Base-by-base conservation (phyloP, 2,329 filamentous ascomycete species). In the Hymenoscyphus scutula region DNA sequence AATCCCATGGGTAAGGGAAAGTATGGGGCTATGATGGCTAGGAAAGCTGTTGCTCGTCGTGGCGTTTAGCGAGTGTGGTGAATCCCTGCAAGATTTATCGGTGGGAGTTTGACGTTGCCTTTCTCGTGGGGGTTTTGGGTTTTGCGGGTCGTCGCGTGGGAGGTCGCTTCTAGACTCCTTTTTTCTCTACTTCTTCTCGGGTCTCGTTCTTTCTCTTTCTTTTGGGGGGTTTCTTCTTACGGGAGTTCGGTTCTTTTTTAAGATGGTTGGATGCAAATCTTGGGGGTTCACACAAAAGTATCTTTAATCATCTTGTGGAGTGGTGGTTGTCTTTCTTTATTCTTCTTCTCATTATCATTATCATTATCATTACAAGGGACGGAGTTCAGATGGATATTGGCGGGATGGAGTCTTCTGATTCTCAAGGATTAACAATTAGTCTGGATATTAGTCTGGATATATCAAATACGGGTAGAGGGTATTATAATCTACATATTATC, bases 1-100 rank as follows among this genome's bases (percentile, higher is more conserved):
- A 60, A 60, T 55, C 51, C 59, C 27, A 48, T 25, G 15, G 59
- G 59, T 5, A 60, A 60, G 51, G 59, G 59, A 32, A 60, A 60
- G 15, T 32, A 15, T 11, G 59, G 59, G 19, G 30, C 15, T 45
- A 32, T 25, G 23, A 38, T 32, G 41, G 59, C 59, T 25, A 32
- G 7, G 32, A 56, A 17, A 32, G 59, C 54, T 34, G 51, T 53
- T 53, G 32, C 32, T 34, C 32, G 32, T 34, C 32, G 32, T 34
- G 32, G 32, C 15, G 32, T 34, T 34, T 34, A 34, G 8, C 10
- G 10, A 2, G 32, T 2, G 32, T 34, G 3, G 2, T 7, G 13
- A 6, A 2, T 2, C 13, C 5, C 4, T 48, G 5, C 1, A 51
- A 19, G 17, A 13, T n/a, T 51, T 51, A 7, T 7, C 7, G 45